Base-by-base conservation (phyloP, 169 alveolate genomes). In the Plasmodium inui region DNA sequence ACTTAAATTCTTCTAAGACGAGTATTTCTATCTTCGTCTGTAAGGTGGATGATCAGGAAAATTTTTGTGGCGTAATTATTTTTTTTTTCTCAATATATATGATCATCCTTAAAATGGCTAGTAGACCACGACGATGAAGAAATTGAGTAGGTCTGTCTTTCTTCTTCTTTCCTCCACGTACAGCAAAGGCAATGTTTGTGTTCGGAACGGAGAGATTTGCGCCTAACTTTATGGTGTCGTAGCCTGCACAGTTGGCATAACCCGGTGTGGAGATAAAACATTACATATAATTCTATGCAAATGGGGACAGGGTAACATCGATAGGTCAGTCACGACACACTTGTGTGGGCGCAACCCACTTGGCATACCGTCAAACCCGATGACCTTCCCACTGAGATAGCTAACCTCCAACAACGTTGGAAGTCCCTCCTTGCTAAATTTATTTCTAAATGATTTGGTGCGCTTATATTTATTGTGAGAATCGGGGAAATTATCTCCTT, bases 111-210 rank as follows among this genome's bases (percentile, higher is more conserved):
- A 34, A 74, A 32, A n/a, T 74, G 34, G 28, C 44, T 74, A 34
- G 55, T 74, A 34, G 46, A 39, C 34, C 26, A 79, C 28, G 44
- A 14, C 67, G 32, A 50, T 26, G 41, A 79, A 79, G 12, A 9
- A 30, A 19, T 26, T n/a, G 14, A 17, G 34, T 26, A 50, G 22
- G 28, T 39, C 26, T 34, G 14, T 70, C 44, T 30, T 86, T 26
- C 22, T 26, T 80, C n/a, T 26, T 67, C 10, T 67, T 12, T 10
- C 76, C 76, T 3, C 34, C 14, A 67, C 44, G 73, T 90, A 90
- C 94, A 37, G 94, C 94, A 39, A 90, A 90, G 6, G 94, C 85
- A 19, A 90, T 90, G 37, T 90, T 90, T 37, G 94, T 90, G n/a
- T 90, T 30, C 12, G 94, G 92, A 67, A 90, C 39, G 22, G 46